Conservation (phyloP, 192 early-diverging fungal species). For the Powellomyces hirtus region DNA sequence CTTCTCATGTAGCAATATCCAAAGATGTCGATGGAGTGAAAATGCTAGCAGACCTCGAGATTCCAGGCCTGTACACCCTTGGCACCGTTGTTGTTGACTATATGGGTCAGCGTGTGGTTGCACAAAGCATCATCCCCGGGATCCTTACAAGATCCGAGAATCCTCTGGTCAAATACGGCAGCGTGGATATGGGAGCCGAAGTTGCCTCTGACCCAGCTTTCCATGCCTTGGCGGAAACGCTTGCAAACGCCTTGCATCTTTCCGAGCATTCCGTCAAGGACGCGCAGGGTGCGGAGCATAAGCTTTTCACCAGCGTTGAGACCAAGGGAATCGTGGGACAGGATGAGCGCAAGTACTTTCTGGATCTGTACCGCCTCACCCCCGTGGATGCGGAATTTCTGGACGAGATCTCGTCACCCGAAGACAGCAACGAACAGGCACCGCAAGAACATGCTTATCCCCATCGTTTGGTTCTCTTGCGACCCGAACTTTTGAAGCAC, state of each 20-base stretch:
- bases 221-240: slow-evolving; percentile 65
- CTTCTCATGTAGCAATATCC: slow-evolving; percentile 86
- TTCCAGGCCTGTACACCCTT: slow-evolving; percentile 82
- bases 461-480: slow-evolving; percentile 78
- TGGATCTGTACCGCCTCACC: slow-evolving; percentile 89
- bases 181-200: slow-evolving; percentile 77
- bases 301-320: slow-evolving; percentile 80
- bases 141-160: slow-evolving; percentile 61
- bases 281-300: slow-evolving; percentile 58
- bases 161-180: slow-evolving; percentile 83
- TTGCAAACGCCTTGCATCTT: slow-evolving; percentile 78
- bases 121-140: slow-evolving; percentile 91
- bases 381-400: slow-evolving; percentile 90
- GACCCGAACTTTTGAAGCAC: slow-evolving; percentile 80
- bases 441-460: slow-evolving; percentile 69
- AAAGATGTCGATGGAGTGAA: slow-evolving; percentile 94
- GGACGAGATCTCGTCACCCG: slow-evolving; percentile 56
- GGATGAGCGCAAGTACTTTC: slow-evolving; percentile 88
- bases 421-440: slow-evolving; percentile 27
- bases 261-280: slow-evolving; percentile 76
- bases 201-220: slow-evolving; percentile 70
- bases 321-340: slow-evolving; percentile 84
- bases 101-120: slow-evolving; percentile 85
- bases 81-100: slow-evolving; percentile 92
- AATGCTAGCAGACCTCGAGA: slow-evolving; percentile 68